These are phyloP conservation scores for Solanum rostratum DNA, from an alignment of 257 asterid species.

Conservation along the genomic window DNA sequence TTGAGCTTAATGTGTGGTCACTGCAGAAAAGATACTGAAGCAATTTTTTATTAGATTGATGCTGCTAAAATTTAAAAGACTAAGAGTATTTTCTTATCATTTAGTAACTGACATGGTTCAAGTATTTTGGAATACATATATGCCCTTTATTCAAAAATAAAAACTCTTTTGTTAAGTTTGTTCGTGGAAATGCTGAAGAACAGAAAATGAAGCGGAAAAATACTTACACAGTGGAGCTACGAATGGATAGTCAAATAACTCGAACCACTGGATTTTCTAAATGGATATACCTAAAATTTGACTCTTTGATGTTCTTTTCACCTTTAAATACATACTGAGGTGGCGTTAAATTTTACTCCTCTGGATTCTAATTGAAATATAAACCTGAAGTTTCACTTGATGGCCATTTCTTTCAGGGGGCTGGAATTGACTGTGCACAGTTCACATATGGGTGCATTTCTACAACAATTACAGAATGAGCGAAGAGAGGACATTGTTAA, in stretches of 20 bases:
- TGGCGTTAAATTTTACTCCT: background rate
- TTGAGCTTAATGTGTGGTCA: background rate
- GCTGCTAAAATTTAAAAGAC: background rate
- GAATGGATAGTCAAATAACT: background rate
- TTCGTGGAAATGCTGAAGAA: background rate
- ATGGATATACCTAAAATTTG: background rate
- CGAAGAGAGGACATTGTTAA: conserved; percentile 49
- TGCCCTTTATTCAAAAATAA: background rate
- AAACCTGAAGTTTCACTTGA: background rate
- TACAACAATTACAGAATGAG: conserved; percentile 73
- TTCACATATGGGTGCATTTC: conserved; percentile 78
- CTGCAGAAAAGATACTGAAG: background rate
- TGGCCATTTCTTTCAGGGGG: conserved; percentile 35
- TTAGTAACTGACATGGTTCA: background rate
- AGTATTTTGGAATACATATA: background rate
- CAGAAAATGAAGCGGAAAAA: background rate
- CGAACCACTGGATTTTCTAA: background rate
- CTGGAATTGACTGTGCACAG: conserved; percentile 52
- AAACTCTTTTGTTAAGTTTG: background rate
- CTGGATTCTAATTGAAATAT: background rate
- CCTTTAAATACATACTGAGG: background rate
- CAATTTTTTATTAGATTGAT: background rate
- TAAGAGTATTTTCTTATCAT: background rate
- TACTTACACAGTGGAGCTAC: background rate
- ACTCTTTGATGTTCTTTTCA: background rate